Evolutionary conservation across 345 rosid species (phyloP), one percentile per base, ranked within the genome.

Genomic region (Lepidium sativum): DNA sequence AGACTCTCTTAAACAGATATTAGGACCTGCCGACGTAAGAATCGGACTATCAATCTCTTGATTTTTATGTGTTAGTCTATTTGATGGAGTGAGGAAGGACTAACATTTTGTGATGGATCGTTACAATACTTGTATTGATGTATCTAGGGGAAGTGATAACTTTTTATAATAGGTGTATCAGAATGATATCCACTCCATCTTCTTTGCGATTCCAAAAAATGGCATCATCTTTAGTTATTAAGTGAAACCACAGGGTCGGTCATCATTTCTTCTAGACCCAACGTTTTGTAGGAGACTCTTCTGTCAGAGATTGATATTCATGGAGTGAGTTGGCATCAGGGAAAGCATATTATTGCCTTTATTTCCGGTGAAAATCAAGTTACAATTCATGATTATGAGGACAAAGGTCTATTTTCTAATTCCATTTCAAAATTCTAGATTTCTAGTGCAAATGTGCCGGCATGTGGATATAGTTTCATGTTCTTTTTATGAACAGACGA

Each of bases 311-410:
- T 89, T 73, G 85, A 80, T 84, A 80, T 87, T 74, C 84, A 84
- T 64, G 84, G 88, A 60, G 80, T 90, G 64, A 80, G 86, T 71
- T 92, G 98, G 98, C 92, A 92, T 78, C 85, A 76, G 42, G 85
- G 87, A 62, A 92, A 84, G 70, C 87, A 86, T 71, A 76, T 87
- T 37, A 52, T 92, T 77, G 92, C 99, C 39, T 83, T 92, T 77
- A 73, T 89, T 42, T 86, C 95, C 37, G 90, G 89, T 59, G 72
- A 77, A 54, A 84, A 77, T 68, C 95, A 84, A 79, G 92, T 94
- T 63, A 74, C 75, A 33, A 80, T 94, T 71, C 96, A 81, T 63
- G 99, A 94, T 63, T 94, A 77, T 49, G 99, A 87, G 70, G 99
- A 90, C 72, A 74, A 86, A 56, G 97, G 99, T 90, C 25, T 53